A percentile compares a stretch with the other conserved stretches of the same genome.
Evolutionary conservation across 306 rosid genomes (phyloP).

Genomic region (Benincasa hispida): DNA sequence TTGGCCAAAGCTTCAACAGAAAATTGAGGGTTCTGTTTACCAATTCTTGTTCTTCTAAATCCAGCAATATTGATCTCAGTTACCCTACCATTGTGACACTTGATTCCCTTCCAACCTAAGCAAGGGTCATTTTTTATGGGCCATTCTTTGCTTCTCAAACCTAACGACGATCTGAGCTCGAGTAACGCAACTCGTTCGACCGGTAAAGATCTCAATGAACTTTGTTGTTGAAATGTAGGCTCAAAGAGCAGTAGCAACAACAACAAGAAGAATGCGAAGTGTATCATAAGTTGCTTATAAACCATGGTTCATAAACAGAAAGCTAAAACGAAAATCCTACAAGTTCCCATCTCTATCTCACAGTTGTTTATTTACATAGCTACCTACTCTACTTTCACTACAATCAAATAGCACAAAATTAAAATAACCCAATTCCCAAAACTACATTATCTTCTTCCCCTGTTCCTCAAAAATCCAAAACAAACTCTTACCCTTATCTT

Average conservation of each 20-base stretch:
- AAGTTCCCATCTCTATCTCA: constrained; percentile 4
- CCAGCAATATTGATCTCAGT: constrained; percentile 72
- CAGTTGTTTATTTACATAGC: not conserved
- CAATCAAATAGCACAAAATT: not conserved
- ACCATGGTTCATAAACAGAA: constrained; percentile 8
- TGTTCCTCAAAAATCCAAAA: not conserved
- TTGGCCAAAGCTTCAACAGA: constrained; percentile 55
- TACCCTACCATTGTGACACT: constrained; percentile 63
- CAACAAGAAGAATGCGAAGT: constrained; percentile 20
- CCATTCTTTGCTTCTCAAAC: constrained; percentile 77
- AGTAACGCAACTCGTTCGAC: constrained; percentile 45
- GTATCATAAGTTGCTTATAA: not conserved
- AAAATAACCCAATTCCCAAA: not conserved
- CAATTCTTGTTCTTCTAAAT: constrained; percentile 63
- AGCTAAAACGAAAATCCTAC: not conserved
- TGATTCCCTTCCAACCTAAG: constrained; percentile 46
- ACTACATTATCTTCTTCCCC: not conserved
- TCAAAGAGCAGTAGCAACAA: constrained; percentile 27
- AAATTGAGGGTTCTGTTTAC: constrained; percentile 62
- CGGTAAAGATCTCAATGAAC: constrained; percentile 45
- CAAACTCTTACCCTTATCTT: not conserved
- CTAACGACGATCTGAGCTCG: constrained; percentile 66
- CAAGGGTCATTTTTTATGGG: constrained; percentile 80
- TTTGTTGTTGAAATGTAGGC: constrained; percentile 57
- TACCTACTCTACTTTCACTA: not conserved